Base-by-base conservation (phyloP, 192 early-diverging fungal species). In the Rhizophagus prolifer region DNA sequence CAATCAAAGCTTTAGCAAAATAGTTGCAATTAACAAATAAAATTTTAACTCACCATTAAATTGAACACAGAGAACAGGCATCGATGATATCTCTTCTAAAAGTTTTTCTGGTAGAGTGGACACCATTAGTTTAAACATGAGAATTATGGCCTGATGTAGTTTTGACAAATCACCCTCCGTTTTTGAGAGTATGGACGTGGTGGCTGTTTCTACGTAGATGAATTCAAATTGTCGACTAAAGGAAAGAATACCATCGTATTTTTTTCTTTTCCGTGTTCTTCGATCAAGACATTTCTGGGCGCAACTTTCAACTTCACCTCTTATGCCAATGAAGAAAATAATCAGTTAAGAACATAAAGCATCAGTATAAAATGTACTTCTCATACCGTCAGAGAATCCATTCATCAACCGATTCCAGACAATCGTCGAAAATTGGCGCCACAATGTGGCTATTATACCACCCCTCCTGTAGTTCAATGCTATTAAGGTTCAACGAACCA, bases 101-200 rank as follows among this genome's bases (percentile, higher is more conserved):
- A 72, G 28, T 47, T 72, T 30, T 72, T 72, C 70, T 30, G 23
- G 25, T 30, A n/a, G 58, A 58, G 0, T 72, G 16, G 14, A 72
- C 31, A 47, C 70, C 26, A 72, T 58, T 14, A 21, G 50, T n/a
- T 58, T 72, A 72, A 30, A 72, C 10, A 72, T 72, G 41, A 72
- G 13, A 16, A 58, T 58, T 21, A 58, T 72, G 23, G 31, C 14
- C 23, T 72, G 44, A 25, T 72, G n/a, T 68, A 68, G 6, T 0
- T 68, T 68, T 19, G 38, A 68, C 41, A 68, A 68, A 44, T 68
- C 38, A 19, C 25, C 36, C 3, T 68, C 36, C 23, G 1, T 28
- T 16, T 68, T 44, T 34, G 9, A 44, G 9, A 68, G 19, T 68
- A 68, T n/a, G 9, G 10, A 46, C 44, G n/a, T 68, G 4, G 23